Conservation (phyloP, 129 eudicot genomes). For the Pittosporum tobira region DNA sequence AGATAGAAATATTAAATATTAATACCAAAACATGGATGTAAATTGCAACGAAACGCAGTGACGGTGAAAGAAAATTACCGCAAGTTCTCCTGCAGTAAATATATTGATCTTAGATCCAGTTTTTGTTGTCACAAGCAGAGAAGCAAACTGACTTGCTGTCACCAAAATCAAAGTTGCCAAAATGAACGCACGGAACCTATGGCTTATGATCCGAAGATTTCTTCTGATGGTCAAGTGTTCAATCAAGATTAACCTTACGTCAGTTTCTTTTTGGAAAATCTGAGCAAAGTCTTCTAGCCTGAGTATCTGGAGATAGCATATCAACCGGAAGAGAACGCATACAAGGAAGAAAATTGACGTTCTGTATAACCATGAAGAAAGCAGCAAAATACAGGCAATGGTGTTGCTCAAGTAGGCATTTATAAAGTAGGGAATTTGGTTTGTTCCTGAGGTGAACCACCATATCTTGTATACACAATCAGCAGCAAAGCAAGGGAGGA, state of each 20-base stretch:
- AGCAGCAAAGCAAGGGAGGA: conserved; percentile 65
- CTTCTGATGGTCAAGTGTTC: conserved; percentile 70
- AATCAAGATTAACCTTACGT: conserved; percentile 44
- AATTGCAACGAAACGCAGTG: not conserved
- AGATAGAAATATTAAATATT: too few species aligned
- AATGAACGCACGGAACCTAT: conserved; percentile 66
- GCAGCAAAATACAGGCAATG: conserved; percentile 44
- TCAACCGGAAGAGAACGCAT: conserved; percentile 61
- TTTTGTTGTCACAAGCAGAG: conserved; percentile 55
- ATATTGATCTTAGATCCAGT: conserved; percentile 36
- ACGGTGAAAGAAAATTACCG: conserved; percentile 30
- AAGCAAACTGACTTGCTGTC: conserved; percentile 63
- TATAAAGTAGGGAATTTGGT: conserved; percentile 52
- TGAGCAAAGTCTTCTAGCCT: conserved; percentile 68
- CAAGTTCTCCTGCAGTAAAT: conserved; percentile 66
- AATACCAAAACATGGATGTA: too few species aligned
- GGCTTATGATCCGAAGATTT: conserved; percentile 65
- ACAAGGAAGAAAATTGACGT: conserved; percentile 63
- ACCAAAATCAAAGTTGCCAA: conserved; percentile 43
- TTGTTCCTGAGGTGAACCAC: conserved; percentile 74
- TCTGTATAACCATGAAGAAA: conserved; percentile 80
- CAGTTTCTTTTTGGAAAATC: conserved; percentile 52
- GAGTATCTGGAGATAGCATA: conserved; percentile 71
- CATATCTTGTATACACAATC: conserved; percentile 70
- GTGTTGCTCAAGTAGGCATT: conserved; percentile 53